These are phyloP conservation scores for Oryza meridionalis DNA, from an alignment of 176 grass and related monocot species.

Conservation along the genomic window DNA sequence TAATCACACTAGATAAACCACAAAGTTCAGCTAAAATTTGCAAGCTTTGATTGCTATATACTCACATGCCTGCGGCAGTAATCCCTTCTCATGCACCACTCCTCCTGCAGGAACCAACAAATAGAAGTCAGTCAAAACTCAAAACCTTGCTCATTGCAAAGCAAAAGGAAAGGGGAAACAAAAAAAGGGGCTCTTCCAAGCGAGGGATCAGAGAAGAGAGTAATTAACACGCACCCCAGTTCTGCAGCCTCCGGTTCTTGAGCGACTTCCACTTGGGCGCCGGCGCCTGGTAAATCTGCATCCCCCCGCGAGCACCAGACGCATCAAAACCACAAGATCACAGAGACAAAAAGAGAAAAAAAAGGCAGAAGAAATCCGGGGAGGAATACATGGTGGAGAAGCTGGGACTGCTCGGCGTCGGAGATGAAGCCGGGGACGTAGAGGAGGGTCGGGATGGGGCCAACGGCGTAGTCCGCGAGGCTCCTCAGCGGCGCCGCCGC, in stretches of 20 bases:
- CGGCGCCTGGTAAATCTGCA: constrained; percentile 78
- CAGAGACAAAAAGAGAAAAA: not conserved
- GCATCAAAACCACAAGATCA: not conserved
- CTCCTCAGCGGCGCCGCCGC: not conserved
- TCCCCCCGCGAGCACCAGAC: not conserved
- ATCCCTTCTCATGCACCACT: constrained; percentile 90
- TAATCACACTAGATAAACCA: not conserved
- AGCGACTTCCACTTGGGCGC: constrained; percentile 81
- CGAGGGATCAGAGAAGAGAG: not conserved
- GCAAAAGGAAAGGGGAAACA: not conserved
- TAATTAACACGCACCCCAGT: constrained; percentile 73
- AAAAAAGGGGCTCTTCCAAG: not conserved
- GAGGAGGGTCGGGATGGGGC: constrained; percentile 54
- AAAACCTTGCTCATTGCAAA: not conserved
- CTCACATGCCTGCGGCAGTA: constrained; percentile 86
- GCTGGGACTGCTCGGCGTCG: constrained; percentile 62
- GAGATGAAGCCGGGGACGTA: constrained; percentile 86
- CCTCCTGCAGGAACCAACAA: constrained; percentile 49
- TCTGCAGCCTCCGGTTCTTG: constrained; percentile 89
- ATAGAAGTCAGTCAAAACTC: constrained; percentile 16
- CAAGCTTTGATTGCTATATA: constrained; percentile 4
- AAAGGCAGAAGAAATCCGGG: not conserved
- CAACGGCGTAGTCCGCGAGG: constrained; percentile 46
- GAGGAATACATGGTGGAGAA: constrained; percentile 65
- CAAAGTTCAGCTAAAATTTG: constrained; percentile 2